phyloP scores from a whole-genome alignment of 306 rosid genomes.

The Sphenostylis stenocarpa region DNA sequence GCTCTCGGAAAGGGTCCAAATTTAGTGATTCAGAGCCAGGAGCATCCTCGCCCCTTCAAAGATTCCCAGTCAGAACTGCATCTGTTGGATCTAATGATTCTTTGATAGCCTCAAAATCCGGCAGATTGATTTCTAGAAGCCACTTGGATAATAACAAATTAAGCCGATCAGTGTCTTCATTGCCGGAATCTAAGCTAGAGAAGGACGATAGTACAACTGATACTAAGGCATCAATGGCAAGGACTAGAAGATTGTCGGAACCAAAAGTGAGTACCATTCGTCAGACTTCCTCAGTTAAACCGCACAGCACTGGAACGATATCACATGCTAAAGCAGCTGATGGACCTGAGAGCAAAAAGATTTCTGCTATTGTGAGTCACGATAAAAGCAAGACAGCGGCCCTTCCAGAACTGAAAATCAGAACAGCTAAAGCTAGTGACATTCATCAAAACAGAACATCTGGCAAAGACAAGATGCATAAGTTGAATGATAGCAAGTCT shows the following conservation, averaged over 20 bases:
- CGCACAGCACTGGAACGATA: slow-evolving; percentile 37
- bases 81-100: slow-evolving; percentile 67
- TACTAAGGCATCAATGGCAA: slow-evolving; percentile 72
- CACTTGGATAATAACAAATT: slow-evolving; percentile 58
- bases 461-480: slow-evolving; percentile 50
- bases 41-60: slow-evolving; percentile 77
- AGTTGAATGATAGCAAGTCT: slow-evolving; percentile 46
- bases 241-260: slow-evolving; percentile 89
- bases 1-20: slow-evolving; percentile 73
- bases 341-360: slow-evolving; percentile 70
- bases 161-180: slow-evolving; percentile 71
- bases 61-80: slow-evolving; percentile 51
- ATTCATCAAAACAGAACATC: slow-evolving; percentile 46
- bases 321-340: slow-evolving; percentile 56
- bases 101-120: slow-evolving; percentile 60
- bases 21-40: slow-evolving; percentile 94
- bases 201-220: slow-evolving; percentile 52
- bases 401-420: slow-evolving; percentile 91
- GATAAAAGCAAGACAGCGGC: slow-evolving; percentile 86
- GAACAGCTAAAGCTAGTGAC: slow-evolving; percentile 64
- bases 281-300: slow-evolving; percentile 58
- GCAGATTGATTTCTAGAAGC: slow-evolving; percentile 58
- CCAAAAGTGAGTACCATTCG: slow-evolving; percentile 62
- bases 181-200: slow-evolving; percentile 78
- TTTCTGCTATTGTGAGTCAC: slow-evolving; percentile 77